Conservation (phyloP, 192 early-diverging fungal species). For the Cladochytrium replicatum region DNA sequence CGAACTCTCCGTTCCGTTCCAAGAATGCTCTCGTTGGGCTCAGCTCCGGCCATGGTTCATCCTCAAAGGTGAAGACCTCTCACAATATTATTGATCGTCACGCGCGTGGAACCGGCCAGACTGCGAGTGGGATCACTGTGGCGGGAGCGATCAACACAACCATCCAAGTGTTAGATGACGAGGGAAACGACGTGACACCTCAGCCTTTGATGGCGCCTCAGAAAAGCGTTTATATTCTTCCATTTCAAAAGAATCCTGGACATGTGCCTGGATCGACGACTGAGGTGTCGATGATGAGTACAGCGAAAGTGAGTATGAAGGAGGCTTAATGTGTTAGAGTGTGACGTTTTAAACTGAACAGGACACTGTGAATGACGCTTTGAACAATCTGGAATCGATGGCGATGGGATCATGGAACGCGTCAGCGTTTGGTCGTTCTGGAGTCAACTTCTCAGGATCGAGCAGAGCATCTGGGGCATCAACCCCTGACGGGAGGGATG, state of each 20-base stretch:
- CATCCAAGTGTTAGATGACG: conserved; percentile 36
- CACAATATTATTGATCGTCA: no score
- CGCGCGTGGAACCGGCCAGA: no score
- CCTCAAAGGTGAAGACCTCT: no score
- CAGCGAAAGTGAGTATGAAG: conserved; percentile 11
- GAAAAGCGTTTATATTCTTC: neutral
- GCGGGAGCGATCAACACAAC: neutral
- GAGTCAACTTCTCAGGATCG: conserved; percentile 13
- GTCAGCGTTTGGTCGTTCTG: conserved; percentile 22
- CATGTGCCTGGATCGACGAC: conserved; percentile 14
- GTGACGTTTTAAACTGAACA: conserved; percentile 5
- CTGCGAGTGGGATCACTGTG: neutral
- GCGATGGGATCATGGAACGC: conserved; percentile 29
- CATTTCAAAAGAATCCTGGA: conserved; percentile 2
- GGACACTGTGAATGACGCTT: conserved; percentile 41
- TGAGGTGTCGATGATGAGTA: conserved; percentile 17
- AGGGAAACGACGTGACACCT: conserved; percentile 54
- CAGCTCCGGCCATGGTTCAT: no score
- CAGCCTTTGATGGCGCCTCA: conserved; percentile 23
- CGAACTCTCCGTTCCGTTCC: no score
- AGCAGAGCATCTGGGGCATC: conserved; percentile 23
- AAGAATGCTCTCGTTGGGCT: no score
- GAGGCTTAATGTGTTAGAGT: neutral
- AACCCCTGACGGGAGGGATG: conserved; percentile 12
- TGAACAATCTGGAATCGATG: conserved; percentile 42